Base-by-base conservation (phyloP, 2,329 filamentous ascomycete species). In the Pseudocercospora ulei region DNA sequence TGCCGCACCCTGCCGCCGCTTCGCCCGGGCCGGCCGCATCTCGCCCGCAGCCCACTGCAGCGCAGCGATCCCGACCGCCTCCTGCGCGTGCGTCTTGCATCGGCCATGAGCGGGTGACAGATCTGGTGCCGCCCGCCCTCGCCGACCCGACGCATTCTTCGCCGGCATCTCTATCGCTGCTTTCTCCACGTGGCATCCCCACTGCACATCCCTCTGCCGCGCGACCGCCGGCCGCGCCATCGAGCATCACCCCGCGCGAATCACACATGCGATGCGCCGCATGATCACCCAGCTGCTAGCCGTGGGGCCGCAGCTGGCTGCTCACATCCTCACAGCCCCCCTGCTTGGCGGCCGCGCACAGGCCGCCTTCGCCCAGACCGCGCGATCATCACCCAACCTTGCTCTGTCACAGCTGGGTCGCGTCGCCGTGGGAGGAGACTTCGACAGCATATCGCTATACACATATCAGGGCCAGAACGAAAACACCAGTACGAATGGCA, bases 361-460 rank as follows among this genome's bases (percentile, higher is more conserved):
- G 22, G 50, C 52, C 14, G 47, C 48, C 17, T 40, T 45, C 13
- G 33, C 43, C 11, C 51, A 51, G 35, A 73, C 67, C 29, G 61
- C 74, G 8, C 71, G 76, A 5, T 43, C 43, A 19, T 47, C 48
- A 24, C 76, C 83, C 2, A 78, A 87, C 55, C 74, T 98, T 57
- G 82, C 93, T 58, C 72, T 94, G 43, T 74, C 72, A 17, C 67
- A 77, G 41, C 68, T 98, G 22, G 90, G 90, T 41, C 76, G 82
- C 53, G 78, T 95, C 50, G 86, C 82, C 38, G 71, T 98, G 43
- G 81, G 78, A 1, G 90, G 90, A 53, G 80, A 95, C 63, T 98
- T 94, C 60, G 77, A 83, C 55, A 84, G 86, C 38, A 82, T 96
- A 54, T 95, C 90, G 7, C 68, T 95, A 24, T 96, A 90, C 66